These are phyloP conservation scores for Nematocida major DNA, from an alignment of 371 early-diverging fungal species.

Conservation along the genomic window DNA sequence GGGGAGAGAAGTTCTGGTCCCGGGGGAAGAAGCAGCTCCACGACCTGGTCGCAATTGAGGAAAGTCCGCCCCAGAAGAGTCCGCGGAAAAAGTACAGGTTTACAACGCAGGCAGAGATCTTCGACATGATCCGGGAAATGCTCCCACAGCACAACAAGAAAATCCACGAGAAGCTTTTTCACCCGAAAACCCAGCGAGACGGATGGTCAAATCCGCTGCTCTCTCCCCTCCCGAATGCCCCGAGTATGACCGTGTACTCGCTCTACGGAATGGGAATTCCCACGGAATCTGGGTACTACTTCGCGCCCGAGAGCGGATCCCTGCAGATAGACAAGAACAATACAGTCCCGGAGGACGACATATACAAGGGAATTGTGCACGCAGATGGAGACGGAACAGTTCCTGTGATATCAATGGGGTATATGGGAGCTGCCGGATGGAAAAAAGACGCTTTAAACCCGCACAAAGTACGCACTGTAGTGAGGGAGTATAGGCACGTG, in stretches of 20 bases:
- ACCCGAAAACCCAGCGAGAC: constrained; percentile 13
- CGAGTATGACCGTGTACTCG: constrained; percentile 72
- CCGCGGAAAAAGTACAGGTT: neutral
- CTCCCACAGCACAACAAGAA: constrained; percentile 9
- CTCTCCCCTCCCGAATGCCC: constrained; percentile 71
- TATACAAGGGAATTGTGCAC: constrained; percentile 24
- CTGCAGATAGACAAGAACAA: constrained; percentile 10
- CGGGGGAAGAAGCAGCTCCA: neutral
- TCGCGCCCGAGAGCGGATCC: constrained; percentile 51
- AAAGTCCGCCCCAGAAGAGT: neutral
- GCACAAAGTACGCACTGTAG: constrained; percentile 69
- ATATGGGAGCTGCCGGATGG: constrained; percentile 85
- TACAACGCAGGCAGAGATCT: neutral
- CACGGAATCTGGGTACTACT: constrained; percentile 74
- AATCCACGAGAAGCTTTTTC: neutral
- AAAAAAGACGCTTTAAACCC: constrained; percentile 73
- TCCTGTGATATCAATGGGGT: constrained; percentile 75
- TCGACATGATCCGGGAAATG: neutral
- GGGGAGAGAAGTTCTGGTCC: constrained; percentile 75
- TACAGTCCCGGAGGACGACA: neutral
- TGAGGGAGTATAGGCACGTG: constrained; percentile 72
- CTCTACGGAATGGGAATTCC: constrained; percentile 73
- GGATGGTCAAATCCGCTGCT: constrained; percentile 79
- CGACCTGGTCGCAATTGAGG: neutral
- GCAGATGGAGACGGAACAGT: constrained; percentile 77